Percentiles rank a stretch among this genome's conserved stretches.
phyloP scores from a whole-genome alignment of 495 filamentous ascomycete species.

The Penicillium goetzii region DNA sequence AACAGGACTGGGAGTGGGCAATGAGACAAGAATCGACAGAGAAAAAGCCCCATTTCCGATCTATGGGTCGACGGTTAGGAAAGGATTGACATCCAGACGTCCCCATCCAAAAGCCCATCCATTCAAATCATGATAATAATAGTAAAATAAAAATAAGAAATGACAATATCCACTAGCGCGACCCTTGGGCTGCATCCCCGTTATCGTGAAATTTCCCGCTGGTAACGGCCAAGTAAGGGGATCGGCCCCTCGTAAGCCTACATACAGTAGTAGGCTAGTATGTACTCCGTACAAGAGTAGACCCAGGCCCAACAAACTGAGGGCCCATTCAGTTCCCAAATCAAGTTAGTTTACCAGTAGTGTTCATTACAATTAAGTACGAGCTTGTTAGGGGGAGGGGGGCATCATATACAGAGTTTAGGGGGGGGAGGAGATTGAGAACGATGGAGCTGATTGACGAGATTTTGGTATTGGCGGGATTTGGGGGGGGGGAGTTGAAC shows the following conservation, averaged over 20 bases:
- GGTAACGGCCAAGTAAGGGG: constrained; percentile 34
- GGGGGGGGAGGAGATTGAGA: constrained; percentile 5
- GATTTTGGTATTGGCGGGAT: not conserved
- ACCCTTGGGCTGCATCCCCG: constrained; percentile 37
- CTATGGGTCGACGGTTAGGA: constrained; percentile 35
- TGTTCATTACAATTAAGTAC: not conserved
- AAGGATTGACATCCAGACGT: constrained; percentile 36
- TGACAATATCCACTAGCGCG: constrained; percentile 36
- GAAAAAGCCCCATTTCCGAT: constrained; percentile 33
- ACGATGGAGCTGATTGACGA: not conserved
- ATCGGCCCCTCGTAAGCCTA: constrained; percentile 13
- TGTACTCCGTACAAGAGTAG: too few species aligned
- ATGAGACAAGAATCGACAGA: constrained; percentile 29
- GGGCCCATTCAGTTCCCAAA: not conserved
- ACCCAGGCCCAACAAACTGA: not conserved
- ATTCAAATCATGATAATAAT: constrained; percentile 24
- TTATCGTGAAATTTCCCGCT: constrained; percentile 34
- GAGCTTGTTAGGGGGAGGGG: not conserved
- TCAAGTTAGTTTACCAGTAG: not conserved
- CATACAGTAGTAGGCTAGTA: too few species aligned
- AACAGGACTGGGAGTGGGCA: constrained; percentile 10
- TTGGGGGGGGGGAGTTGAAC: not conserved
- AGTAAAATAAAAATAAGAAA: constrained; percentile 31
- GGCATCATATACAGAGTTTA: not conserved
- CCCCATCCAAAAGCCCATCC: constrained; percentile 19